phyloP scores from a whole-genome alignment of 257 asterid genomes.

The Penstemon davidsonii region DNA sequence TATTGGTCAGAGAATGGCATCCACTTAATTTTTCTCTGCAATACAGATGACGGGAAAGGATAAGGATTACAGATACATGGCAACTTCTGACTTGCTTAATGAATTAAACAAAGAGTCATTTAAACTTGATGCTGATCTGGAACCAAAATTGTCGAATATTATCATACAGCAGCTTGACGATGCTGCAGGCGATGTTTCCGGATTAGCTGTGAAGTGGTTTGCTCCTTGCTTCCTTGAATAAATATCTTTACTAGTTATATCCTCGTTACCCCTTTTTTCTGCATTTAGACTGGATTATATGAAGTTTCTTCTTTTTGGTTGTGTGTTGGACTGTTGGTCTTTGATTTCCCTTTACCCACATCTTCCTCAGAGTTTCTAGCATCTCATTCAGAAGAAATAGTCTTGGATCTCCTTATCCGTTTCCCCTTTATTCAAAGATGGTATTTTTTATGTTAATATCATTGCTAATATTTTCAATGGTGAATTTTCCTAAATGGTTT shows the following conservation, averaged over 20 bases:
- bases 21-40: slow-evolving; percentile 14
- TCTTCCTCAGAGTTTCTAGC: not conserved
- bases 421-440: not conserved
- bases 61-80: slow-evolving; percentile 98
- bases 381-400: slow-evolving; percentile 1
- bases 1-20: not conserved
- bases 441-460: slow-evolving; percentile 9
- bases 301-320: slow-evolving; percentile 7
- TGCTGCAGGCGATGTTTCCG: slow-evolving; percentile 98
- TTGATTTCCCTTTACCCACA: not conserved
- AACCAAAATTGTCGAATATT: slow-evolving; percentile 70
- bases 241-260: slow-evolving; percentile 5
- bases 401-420: slow-evolving; percentile 7
- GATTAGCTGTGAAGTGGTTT: slow-evolving; percentile 97
- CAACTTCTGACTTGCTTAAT: slow-evolving; percentile 96
- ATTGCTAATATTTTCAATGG: not conserved
- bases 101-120: slow-evolving; percentile 90
- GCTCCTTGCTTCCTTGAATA: slow-evolving; percentile 27
- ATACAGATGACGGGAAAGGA: slow-evolving; percentile 98
- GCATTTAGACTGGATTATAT: slow-evolving; percentile 1
- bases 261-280: not conserved
- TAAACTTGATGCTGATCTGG: slow-evolving; percentile 81
- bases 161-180: slow-evolving; percentile 97
- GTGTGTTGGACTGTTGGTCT: not conserved
- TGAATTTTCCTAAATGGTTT: not conserved